Percentiles rank a stretch among this genome's conserved stretches.
Evolutionary conservation across 306 rosid genomes (phyloP).

Genomic region (Castanea sativa): DNA sequence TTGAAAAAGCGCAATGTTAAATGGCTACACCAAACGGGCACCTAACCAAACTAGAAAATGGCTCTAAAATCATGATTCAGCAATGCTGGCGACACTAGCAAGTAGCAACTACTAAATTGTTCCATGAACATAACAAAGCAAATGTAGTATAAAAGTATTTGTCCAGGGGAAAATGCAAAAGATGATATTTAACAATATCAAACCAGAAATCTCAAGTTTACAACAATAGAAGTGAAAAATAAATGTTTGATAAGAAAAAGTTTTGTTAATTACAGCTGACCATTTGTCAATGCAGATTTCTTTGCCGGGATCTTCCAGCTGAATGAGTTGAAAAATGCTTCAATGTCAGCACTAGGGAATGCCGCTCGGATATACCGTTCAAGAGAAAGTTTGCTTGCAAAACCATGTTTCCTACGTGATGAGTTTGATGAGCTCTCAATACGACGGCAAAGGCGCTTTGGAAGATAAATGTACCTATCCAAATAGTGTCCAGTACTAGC

Average conservation of each 20-base stretch:
- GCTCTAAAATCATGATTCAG: not conserved
- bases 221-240: not conserved
- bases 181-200: not conserved
- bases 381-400: constrained; percentile 74
- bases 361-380: constrained; percentile 49
- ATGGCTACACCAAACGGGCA: no score
- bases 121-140: not conserved
- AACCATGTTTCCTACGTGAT: constrained; percentile 25
- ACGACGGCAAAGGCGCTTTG: constrained; percentile 26
- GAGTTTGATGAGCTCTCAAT: not conserved
- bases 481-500: constrained; percentile 47
- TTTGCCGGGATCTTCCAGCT: constrained; percentile 75
- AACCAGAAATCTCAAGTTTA: not conserved
- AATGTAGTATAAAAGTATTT: not conserved
- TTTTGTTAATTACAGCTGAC: constrained; percentile 28
- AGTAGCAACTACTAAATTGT: not conserved
- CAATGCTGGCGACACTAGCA: not conserved
- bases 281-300: constrained; percentile 28
- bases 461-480: constrained; percentile 80
- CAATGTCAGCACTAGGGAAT: constrained; percentile 44
- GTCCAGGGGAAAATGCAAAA: not conserved
- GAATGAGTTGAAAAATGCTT: constrained; percentile 65
- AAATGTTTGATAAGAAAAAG: not conserved
- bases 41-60: not conserved
- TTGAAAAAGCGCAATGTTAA: no score